phyloP scores from a whole-genome alignment of 176 grass and related monocot genomes.

The Ampelocalamus luodianensis region DNA sequence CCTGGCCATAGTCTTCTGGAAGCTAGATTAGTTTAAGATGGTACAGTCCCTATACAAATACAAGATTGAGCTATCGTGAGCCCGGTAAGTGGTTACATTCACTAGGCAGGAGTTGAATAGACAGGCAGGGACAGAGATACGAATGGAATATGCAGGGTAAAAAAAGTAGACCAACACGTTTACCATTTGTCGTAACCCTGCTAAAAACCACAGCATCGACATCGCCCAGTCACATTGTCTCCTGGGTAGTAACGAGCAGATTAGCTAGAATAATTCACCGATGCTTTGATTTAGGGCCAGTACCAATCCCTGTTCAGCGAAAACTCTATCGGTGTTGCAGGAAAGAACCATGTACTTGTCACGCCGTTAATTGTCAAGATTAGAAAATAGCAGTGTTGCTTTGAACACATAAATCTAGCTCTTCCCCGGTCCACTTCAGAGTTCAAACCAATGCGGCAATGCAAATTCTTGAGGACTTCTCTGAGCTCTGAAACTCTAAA shows the following conservation, averaged over 20 bases:
- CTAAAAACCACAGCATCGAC: background rate
- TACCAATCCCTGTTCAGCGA: constrained; percentile 17
- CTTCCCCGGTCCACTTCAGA: background rate
- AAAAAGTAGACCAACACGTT: background rate
- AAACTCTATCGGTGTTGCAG: background rate
- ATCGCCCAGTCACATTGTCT: constrained; percentile 25
- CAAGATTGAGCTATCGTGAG: background rate
- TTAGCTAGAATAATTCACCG: constrained; percentile 36
- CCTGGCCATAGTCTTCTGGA: constrained; percentile 25
- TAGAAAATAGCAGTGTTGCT: constrained; percentile 43
- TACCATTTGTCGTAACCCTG: background rate
- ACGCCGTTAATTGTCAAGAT: background rate
- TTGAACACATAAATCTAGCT: constrained; percentile 49
- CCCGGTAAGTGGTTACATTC: constrained; percentile 31
- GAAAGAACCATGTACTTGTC: constrained; percentile 21
- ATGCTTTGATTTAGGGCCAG: background rate
- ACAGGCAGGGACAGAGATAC: background rate
- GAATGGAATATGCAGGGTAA: constrained; percentile 21
- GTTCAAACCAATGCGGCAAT: constrained; percentile 43
- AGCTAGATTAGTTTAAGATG: constrained; percentile 32
- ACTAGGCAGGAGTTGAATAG: constrained; percentile 1
- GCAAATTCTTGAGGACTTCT: background rate
- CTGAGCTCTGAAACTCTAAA: background rate
- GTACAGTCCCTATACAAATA: background rate
- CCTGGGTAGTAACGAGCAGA: constrained; percentile 54